A percentile compares a stretch with the other conserved stretches of the same genome.
Conservation (phyloP, 345 rosid species). For the Physaria fendleri region DNA sequence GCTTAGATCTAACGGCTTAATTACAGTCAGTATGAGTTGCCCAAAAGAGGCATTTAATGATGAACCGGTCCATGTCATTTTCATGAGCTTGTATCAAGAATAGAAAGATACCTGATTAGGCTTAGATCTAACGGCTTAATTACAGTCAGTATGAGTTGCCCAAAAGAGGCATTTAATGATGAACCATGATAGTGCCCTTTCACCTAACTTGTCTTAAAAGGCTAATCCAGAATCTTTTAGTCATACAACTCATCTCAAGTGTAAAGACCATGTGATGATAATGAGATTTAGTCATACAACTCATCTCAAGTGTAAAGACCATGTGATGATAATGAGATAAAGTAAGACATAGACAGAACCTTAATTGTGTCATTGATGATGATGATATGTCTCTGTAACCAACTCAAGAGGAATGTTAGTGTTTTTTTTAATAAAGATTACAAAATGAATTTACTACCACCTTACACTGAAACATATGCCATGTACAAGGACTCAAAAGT, state of each 20-base stretch:
- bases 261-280: conserved; percentile 25
- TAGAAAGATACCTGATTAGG: conserved; percentile 20
- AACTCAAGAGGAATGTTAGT: neutral
- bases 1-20: conserved; percentile 12
- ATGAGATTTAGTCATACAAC: conserved; percentile 16
- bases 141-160: conserved; percentile 23
- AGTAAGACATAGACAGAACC: conserved; percentile 23
- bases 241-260: conserved; percentile 25
- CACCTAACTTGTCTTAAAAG: conserved; percentile 27
- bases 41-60: conserved; percentile 23
- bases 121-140: conserved; percentile 10
- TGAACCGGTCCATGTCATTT: conserved; percentile 16
- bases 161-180: conserved; percentile 22
- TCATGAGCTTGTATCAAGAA: conserved; percentile 8
- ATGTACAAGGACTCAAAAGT: conserved; percentile 20
- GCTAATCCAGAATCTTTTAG: conserved; percentile 15
- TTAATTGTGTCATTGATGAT: conserved; percentile 20
- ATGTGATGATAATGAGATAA: conserved; percentile 27
- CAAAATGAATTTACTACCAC: conserved; percentile 12
- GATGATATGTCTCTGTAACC: conserved; percentile 20
- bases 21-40: conserved; percentile 22
- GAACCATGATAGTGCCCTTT: conserved; percentile 17
- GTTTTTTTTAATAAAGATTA: no score
- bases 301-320: conserved; percentile 29
- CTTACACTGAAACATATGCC: conserved; percentile 17